These are phyloP conservation scores for Plicaturopsis crispa DNA, from an alignment of 768 basidiomycete species.

Conservation along the genomic window DNA sequence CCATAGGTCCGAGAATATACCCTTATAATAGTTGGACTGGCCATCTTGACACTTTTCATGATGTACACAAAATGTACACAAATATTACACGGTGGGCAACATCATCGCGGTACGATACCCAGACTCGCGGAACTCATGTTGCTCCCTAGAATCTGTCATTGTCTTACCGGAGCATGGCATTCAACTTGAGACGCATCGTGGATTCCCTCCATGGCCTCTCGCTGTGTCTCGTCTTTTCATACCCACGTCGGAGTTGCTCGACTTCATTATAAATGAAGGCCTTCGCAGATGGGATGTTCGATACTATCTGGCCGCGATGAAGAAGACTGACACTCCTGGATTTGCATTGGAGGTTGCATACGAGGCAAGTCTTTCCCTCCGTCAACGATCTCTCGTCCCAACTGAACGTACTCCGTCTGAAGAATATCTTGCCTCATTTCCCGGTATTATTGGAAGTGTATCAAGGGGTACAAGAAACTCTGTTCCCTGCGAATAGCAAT, in stretches of 20 bases:
- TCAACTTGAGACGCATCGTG: slow-evolving; percentile 67
- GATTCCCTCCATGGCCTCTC: slow-evolving; percentile 32
- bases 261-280: slow-evolving; percentile 71
- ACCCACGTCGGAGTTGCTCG: slow-evolving; percentile 42
- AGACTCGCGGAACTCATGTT: neutral
- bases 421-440: slow-evolving; percentile 64
- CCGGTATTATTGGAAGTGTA: slow-evolving; percentile 54
- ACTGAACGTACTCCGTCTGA: slow-evolving; percentile 2
- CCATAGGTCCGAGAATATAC: slow-evolving; percentile 12
- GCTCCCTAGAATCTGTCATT: slow-evolving; percentile 68
- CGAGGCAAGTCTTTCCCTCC: slow-evolving; percentile 47
- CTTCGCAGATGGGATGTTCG: slow-evolving; percentile 64
- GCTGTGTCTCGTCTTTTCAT: slow-evolving; percentile 41
- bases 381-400: slow-evolving; percentile 1
- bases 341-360: slow-evolving; percentile 47
- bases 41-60: slow-evolving; percentile 13
- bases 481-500: slow-evolving; percentile 15
- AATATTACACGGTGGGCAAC: slow-evolving; percentile 37
- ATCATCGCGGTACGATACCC: neutral
- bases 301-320: slow-evolving; percentile 54
- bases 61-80: slow-evolving; percentile 31
- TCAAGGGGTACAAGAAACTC: slow-evolving; percentile 44
- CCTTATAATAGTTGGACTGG: slow-evolving; percentile 6
- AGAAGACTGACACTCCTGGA: slow-evolving; percentile 18
- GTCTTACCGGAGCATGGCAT: slow-evolving; percentile 62